Evolutionary conservation across 1,284 basidiomycete species (phyloP), one percentile per base, ranked within the genome.

Genomic region (Neotropicomus parvogracilis): DNA sequence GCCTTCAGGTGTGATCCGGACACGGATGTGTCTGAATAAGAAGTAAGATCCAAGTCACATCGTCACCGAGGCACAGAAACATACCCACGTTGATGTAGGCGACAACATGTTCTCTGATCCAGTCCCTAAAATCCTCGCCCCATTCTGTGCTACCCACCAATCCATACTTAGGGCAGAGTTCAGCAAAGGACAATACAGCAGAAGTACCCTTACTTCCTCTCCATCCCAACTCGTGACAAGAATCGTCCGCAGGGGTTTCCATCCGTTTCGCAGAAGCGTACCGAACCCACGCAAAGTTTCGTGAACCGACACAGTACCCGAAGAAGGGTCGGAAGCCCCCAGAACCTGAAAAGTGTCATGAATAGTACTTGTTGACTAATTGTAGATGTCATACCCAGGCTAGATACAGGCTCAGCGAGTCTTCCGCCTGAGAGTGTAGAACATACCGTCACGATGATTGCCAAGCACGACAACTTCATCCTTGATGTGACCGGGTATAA

Each of bases 201-300:
- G 39, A 14, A 21, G 37, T 16, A 38, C 17, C 35, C 63, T 44
- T 47, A 79, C 78, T 72, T 89, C 91, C 64, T 93, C 91, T 3
- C 81, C 91, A 59, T 69, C 88, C 88, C 88, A 91, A 53, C 80
- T 82, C 4, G 85, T 87, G 29, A 91, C 73, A 12, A 90, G 65
- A 60, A 92, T 83, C 12, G 85, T 91, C 36, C 91, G 74, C 29
- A 91, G 65, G 4, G 91, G 91, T 59, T 79, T 83, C 91, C 91
- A 94, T 14, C 88, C 91, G 28, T 72, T 74, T 54, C 69, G 69
- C 27, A 85, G 59, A 0, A 94, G 70, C 6, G 68, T 68, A 31
- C 87, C 88, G 44, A 90, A 77, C 3, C 86, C 89, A 38, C 80
- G 78, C 43, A 91, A 75, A 24, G 85, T 70, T 61, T 94, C 90